phyloP scores from a whole-genome alignment of 495 filamentous ascomycete species.

The Neurospora discreta region DNA sequence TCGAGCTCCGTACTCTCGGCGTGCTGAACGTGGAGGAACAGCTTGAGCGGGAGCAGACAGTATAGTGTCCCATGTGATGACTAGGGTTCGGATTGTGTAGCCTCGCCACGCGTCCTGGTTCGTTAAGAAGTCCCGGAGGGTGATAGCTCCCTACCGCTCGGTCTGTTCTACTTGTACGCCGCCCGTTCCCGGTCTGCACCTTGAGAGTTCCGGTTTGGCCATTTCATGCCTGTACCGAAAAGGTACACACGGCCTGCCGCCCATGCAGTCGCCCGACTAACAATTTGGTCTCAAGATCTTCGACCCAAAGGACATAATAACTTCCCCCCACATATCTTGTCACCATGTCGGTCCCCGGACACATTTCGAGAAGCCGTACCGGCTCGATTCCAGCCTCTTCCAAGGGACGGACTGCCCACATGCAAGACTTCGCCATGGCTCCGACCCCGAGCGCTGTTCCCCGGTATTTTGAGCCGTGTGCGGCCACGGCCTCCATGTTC shows the following conservation, averaged over 20 bases:
- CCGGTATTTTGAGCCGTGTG: constrained; percentile 67
- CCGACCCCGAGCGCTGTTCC: constrained; percentile 36
- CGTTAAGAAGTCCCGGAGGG: constrained; percentile 17
- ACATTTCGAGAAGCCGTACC: constrained; percentile 47
- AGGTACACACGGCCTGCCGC: background rate
- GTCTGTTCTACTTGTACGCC: constrained; percentile 20
- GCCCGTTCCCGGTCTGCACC: background rate
- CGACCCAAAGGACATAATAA: constrained; percentile 5
- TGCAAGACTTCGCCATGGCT: constrained; percentile 36
- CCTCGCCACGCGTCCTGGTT: constrained; percentile 31
- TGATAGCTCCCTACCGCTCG: constrained; percentile 15
- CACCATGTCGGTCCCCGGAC: constrained; percentile 34
- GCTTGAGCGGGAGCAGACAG: constrained; percentile 32
- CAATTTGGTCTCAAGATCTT: constrained; percentile 9
- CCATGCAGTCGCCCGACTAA: constrained; percentile 16
- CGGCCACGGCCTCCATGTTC: constrained; percentile 77
- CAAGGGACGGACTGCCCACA: constrained; percentile 29
- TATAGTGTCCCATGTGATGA: constrained; percentile 38
- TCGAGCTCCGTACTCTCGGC: constrained; percentile 18
- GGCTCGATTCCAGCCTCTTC: constrained; percentile 38
- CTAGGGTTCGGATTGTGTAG: constrained; percentile 37
- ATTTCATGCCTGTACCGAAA: constrained; percentile 6
- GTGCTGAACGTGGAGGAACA: constrained; percentile 28
- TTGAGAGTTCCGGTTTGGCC: constrained; percentile 1
- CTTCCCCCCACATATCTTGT: constrained; percentile 17